Base-by-base conservation (phyloP, 352 stramenopile genomes). In the Paralagenidium karlingii region DNA sequence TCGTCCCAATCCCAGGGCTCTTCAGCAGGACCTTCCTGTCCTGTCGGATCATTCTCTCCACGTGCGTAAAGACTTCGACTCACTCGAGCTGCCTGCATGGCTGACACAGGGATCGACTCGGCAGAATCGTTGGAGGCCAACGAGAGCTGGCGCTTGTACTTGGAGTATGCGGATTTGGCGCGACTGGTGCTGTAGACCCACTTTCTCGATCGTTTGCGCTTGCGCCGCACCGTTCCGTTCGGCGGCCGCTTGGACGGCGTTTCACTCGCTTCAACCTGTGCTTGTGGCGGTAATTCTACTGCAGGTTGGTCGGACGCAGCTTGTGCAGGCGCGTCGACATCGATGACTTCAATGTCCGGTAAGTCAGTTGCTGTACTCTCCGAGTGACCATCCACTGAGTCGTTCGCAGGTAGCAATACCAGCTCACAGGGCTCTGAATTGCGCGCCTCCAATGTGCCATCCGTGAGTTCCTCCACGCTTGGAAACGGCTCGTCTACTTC, bases 1-100 rank as follows among this genome's bases (percentile, higher is more conserved):
- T 67, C 53, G n/a, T 62, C 53, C 75, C 75, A 88, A 26, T 69
- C 44, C 75, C 71, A 88, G n/a, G n/a, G n/a, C n/a, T n/a, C n/a
- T n/a, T n/a, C n/a, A 24, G 58, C 45, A 10, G 46, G 41, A 20
- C 58, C 58, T 19, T 71, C 45, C 1, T 47, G 15, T 13, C 47
- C 61, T 1, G 58, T 53, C 22, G 68, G 52, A 30, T 74, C n/a
- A n/a, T n/a, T n/a, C n/a, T n/a, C n/a, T n/a, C n/a, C n/a, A n/a
- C n/a, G n/a, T n/a, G n/a, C n/a, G n/a, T n/a, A n/a, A n/a, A n/a
- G n/a, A n/a, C n/a, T n/a, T n/a, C n/a, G n/a, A n/a, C n/a, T n/a
- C n/a, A n/a, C n/a, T n/a, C n/a, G n/a, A n/a, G n/a, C n/a, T n/a
- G n/a, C n/a, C n/a, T n/a, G n/a, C n/a, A n/a, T n/a, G n/a, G n/a